Evolutionary conservation across 192 early-diverging fungal genomes (phyloP).

Genomic region (Fimicolochytrium jonesii): DNA sequence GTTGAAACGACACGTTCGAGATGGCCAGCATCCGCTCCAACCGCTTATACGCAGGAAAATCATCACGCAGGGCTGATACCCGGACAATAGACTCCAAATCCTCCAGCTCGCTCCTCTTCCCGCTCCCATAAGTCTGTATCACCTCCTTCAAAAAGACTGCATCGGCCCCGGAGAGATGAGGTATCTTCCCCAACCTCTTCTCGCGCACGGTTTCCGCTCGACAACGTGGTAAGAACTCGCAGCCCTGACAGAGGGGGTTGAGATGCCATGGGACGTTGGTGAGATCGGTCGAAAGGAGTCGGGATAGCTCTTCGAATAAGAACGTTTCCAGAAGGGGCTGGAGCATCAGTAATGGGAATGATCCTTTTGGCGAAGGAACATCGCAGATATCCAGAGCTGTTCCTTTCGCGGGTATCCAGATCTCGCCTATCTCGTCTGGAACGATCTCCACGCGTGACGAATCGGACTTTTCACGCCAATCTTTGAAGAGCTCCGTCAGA

Average conservation of each 20-base stretch:
- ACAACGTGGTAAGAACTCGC: slow-evolving; percentile 29
- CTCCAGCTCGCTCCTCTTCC: neutral
- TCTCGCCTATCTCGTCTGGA: slow-evolving; percentile 1
- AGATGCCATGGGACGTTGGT: slow-evolving; percentile 26
- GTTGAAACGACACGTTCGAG: no score
- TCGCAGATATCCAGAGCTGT: neutral
- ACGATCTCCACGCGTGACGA: neutral
- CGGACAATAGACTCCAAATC: no score
- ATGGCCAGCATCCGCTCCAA: no score
- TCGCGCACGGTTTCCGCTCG: neutral
- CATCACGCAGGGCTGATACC: no score
- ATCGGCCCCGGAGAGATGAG: neutral
- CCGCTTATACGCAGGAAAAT: no score
- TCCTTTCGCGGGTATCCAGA: slow-evolving; percentile 2
- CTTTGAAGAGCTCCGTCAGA: slow-evolving; percentile 3
- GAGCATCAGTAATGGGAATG: slow-evolving; percentile 17
- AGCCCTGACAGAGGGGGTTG: slow-evolving; percentile 24
- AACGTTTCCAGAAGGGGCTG: slow-evolving; percentile 19
- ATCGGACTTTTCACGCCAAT: neutral
- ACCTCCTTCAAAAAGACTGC: neutral
- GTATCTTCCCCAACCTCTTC: slow-evolving; percentile 7
- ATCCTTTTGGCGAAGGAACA: neutral
- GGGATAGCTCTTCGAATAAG: slow-evolving; percentile 12
- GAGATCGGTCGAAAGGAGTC: neutral
- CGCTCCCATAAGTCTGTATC: neutral